Evolutionary conservation across 1,139 yeast genomes (phyloP), one percentile per base, ranked within the genome.

Genomic region (Yamadazyma triangularis): DNA sequence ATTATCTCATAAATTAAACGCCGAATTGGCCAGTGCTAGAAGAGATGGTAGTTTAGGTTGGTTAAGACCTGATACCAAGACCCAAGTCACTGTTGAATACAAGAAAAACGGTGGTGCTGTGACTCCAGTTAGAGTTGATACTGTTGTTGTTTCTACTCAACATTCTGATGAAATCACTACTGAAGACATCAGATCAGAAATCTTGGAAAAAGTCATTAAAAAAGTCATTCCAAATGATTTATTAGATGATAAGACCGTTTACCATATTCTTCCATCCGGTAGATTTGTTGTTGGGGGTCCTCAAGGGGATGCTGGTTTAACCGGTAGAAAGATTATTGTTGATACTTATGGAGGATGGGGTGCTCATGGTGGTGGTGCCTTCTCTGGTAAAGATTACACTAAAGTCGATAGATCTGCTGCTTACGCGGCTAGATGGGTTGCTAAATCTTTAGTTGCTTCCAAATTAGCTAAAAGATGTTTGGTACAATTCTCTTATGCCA

Each of bases 301-400:
- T 50, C 98, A 91, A 73, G 99, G 99, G 78, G 99, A 91, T 62
- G 98, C 99, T 48, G 99, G 99, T 75, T 75, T 91, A 58, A 91
- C 99, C 51, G 99, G 99, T 67, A 88, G 99, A 75, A 91, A 91
- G 78, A 91, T 91, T 65, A 91, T 91, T 59, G 99, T 91, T 60
- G 99, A 91, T 70, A 94, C 98, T 45, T 91, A 91, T 73, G 99
- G 99, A 74, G 98, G 99, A 56, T 93, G 98, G 93, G 96, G 98
- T 70, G 97, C 98, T 56, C 98, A 91, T 77, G 99, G 99, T 72
- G 99, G 99, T 77, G 99, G 99, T 79, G 98, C 98, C 47, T 91
- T 93, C 88, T 85, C 96, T 44, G 99, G 99, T 70, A 91, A 91
- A 78, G 99, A 91, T 70, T 91, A 87, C 85, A 87, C 97, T 63